These are phyloP conservation scores for Garcia nutans DNA, from an alignment of 345 rosid genomes.

Conservation along the genomic window DNA sequence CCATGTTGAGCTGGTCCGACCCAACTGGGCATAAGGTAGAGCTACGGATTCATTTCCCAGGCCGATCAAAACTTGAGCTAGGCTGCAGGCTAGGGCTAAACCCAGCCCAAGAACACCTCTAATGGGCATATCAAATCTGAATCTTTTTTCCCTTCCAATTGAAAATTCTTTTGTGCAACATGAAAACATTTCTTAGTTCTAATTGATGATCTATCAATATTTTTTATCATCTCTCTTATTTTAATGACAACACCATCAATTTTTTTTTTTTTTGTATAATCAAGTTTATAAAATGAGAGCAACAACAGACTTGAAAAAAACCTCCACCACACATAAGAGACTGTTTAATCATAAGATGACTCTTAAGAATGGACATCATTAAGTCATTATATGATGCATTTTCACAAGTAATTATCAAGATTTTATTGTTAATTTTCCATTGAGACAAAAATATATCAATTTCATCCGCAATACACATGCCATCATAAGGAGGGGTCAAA, in stretches of 20 bases:
- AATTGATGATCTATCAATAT: neutral
- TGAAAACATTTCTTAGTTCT: neutral
- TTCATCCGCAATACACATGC: neutral
- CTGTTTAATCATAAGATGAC: neutral
- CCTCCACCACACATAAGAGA: neutral
- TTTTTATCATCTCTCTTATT: neutral
- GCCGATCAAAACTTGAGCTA: too few species aligned
- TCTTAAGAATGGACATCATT: neutral
- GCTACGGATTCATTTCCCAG: too few species aligned
- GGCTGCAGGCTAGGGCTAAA: too few species aligned
- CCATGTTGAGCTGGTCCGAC: too few species aligned
- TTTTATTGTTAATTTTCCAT: neutral
- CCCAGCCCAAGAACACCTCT: neutral
- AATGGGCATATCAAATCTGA: neutral
- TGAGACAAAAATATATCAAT: neutral
- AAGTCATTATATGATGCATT: neutral
- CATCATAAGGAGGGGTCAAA: neutral
- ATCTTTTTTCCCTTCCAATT: neutral
- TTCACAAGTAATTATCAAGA: neutral
- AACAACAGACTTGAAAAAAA: neutral
- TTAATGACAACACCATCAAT: too few species aligned
- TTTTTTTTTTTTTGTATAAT: too few species aligned
- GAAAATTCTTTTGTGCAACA: neutral
- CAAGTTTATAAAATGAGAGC: neutral
- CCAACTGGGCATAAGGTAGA: too few species aligned